Conservation (phyloP, 2,329 filamentous ascomycete genomes). For the Daldinia sp. region DNA sequence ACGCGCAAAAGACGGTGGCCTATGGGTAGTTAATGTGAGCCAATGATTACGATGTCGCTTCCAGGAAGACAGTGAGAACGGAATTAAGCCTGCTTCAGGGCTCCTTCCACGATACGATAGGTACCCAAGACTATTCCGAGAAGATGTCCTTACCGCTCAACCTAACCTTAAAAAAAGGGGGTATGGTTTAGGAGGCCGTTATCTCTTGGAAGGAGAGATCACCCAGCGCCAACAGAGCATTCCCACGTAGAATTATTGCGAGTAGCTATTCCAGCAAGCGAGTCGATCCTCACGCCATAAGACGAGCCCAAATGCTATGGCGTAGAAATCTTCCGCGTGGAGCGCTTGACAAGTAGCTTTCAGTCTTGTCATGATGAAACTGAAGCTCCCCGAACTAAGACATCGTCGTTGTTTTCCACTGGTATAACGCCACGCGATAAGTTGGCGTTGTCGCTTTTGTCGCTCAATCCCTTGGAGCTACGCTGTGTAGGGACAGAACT, state of each 20-base stretch:
- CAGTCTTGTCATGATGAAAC: not conserved
- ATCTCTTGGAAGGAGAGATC: not conserved
- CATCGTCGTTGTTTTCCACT: conserved; percentile 1
- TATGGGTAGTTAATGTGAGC: not conserved
- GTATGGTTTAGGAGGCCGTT: not conserved
- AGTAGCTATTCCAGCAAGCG: conserved; percentile 5
- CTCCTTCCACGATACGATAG: not conserved
- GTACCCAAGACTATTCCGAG: not conserved
- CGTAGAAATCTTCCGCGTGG: not conserved
- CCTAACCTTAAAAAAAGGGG: not conserved
- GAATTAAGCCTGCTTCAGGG: not conserved
- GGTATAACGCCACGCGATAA: not conserved
- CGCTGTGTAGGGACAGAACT: not conserved
- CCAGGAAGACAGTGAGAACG: not conserved
- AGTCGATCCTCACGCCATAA: not conserved
- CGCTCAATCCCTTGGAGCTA: conserved; percentile 1
- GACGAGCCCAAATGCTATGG: not conserved
- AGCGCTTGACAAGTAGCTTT: not conserved
- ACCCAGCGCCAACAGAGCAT: not conserved
- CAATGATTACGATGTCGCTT: not conserved
- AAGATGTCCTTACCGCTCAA: conserved; percentile 5
- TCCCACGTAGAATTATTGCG: not conserved
- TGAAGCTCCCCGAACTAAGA: conserved; percentile 1
- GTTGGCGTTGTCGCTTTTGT: not conserved
- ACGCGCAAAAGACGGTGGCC: not conserved